Conservation (phyloP, 306 rosid species). For the Mimosa bimucronata region DNA sequence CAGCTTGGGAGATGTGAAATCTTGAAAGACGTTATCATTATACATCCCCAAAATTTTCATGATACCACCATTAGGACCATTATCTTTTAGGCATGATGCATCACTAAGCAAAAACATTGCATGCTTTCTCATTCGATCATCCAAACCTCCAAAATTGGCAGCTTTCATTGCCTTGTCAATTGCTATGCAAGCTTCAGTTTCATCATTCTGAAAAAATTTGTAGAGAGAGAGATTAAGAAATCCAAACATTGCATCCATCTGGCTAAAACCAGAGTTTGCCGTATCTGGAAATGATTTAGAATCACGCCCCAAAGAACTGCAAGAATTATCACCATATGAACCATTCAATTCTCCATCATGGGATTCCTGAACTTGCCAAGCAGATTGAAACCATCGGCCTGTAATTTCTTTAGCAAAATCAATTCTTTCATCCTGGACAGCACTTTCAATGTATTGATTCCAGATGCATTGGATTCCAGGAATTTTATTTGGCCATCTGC, state of each 20-base stretch:
- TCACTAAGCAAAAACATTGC: slow-evolving; percentile 68
- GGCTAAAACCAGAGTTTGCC: slow-evolving; percentile 37
- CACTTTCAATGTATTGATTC: slow-evolving; percentile 82
- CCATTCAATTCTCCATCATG: slow-evolving; percentile 39
- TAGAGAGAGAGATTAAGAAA: slow-evolving; percentile 77
- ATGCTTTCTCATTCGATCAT: slow-evolving; percentile 63
- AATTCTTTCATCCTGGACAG: slow-evolving; percentile 53
- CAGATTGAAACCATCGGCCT: slow-evolving; percentile 71
- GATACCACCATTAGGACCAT: slow-evolving; percentile 45
- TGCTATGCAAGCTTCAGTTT: slow-evolving; percentile 61
- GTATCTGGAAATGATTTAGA: slow-evolving; percentile 46
- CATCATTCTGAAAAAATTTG: slow-evolving; percentile 58
- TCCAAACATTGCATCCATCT: slow-evolving; percentile 73
- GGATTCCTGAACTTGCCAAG: slow-evolving; percentile 48
- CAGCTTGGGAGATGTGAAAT: slow-evolving; percentile 47
- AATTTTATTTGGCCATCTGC: slow-evolving; percentile 73
- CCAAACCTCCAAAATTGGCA: slow-evolving; percentile 55
- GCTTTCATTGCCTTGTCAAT: slow-evolving; percentile 65
- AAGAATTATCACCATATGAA: slow-evolving; percentile 36
- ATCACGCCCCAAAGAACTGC: slow-evolving; percentile 47
- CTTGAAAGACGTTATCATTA: slow-evolving; percentile 48
- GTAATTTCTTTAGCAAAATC: slow-evolving; percentile 70
- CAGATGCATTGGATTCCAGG: slow-evolving; percentile 91
- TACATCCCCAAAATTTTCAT: slow-evolving; percentile 65
- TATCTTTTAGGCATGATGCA: slow-evolving; percentile 55